phyloP scores from a whole-genome alignment of 345 rosid genomes.

The Capsella bursapastoris region DNA sequence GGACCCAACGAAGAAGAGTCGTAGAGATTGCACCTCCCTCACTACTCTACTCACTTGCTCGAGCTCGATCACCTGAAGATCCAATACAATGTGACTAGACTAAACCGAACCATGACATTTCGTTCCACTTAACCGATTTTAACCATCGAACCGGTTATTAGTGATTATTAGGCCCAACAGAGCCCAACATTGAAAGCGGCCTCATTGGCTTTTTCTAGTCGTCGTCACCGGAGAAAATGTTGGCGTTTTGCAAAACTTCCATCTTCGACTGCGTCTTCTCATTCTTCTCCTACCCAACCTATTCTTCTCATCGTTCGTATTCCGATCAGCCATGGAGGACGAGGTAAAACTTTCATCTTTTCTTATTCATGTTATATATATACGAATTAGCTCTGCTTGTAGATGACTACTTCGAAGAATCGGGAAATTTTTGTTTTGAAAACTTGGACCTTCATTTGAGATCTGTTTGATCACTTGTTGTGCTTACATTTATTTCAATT shows the following conservation, averaged over 20 bases:
- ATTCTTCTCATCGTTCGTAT: conserved; percentile 17
- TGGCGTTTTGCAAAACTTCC: conserved; percentile 12
- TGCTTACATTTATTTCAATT: background rate
- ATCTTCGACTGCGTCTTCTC: conserved; percentile 24
- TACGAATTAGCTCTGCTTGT: background rate
- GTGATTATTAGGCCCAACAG: conserved; percentile 28
- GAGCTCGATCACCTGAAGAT: conserved; percentile 17
- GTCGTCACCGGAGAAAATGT: conserved; percentile 34
- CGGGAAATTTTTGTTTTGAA: background rate
- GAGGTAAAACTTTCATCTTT: conserved; percentile 21
- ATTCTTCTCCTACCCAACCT: conserved; percentile 8
- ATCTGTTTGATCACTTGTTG: conserved; percentile 28
- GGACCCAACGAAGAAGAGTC: conserved; percentile 17
- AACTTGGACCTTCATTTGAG: conserved; percentile 8
- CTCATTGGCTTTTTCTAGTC: conserved; percentile 29
- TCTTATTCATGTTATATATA: background rate
- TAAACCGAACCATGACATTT: conserved; percentile 1
- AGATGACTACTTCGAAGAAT: background rate
- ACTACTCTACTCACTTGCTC: conserved; percentile 1
- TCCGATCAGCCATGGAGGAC: conserved; percentile 42
- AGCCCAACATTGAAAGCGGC: conserved; percentile 27
- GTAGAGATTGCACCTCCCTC: conserved; percentile 5
- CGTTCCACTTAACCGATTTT: background rate
- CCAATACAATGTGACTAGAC: background rate
- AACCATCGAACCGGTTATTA: background rate